These are phyloP conservation scores for Cylindrodendrum hubeiense DNA, from an alignment of 2,329 filamentous ascomycete genomes.

Conservation along the genomic window DNA sequence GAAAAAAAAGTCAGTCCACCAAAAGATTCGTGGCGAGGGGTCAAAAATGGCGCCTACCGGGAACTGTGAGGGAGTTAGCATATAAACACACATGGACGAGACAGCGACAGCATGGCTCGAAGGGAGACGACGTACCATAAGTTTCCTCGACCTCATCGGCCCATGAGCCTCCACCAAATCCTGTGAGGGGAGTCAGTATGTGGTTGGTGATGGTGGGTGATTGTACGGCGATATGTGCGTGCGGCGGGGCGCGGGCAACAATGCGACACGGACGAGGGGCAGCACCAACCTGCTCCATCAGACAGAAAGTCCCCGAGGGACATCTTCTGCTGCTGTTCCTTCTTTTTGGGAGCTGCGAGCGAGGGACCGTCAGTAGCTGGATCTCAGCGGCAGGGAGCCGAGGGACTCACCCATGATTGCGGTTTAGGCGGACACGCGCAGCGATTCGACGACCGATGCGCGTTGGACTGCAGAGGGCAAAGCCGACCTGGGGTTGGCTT, in stretches of 20 bases:
- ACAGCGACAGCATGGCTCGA: not conserved
- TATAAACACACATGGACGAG: conserved; percentile 34
- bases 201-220: conserved; percentile 36
- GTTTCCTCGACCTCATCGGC: conserved; percentile 98
- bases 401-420: conserved; percentile 71
- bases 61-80: conserved; percentile 49
- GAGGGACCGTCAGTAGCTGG: conserved; percentile 27
- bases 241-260: conserved; percentile 41
- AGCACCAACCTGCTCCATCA: conserved; percentile 79
- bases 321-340: conserved; percentile 94
- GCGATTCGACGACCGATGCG: conserved; percentile 56
- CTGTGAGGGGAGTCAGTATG: conserved; percentile 49
- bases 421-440: conserved; percentile 62
- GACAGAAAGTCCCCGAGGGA: conserved; percentile 95
- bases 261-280: conserved; percentile 46
- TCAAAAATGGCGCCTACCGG: conserved; percentile 48
- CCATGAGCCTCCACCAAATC: conserved; percentile 82
- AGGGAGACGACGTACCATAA: conserved; percentile 69
- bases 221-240: conserved; percentile 34
- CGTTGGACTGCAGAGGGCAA: conserved; percentile 48
- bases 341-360: conserved; percentile 85
- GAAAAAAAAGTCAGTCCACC: conserved; percentile 40
- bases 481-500: conserved; percentile 44
- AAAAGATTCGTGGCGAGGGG: conserved; percentile 21
- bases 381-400: conserved; percentile 13